These are phyloP conservation scores for Pseudogymnoascus sp. DNA, from an alignment of 2,329 filamentous ascomycete genomes.

Conservation along the genomic window DNA sequence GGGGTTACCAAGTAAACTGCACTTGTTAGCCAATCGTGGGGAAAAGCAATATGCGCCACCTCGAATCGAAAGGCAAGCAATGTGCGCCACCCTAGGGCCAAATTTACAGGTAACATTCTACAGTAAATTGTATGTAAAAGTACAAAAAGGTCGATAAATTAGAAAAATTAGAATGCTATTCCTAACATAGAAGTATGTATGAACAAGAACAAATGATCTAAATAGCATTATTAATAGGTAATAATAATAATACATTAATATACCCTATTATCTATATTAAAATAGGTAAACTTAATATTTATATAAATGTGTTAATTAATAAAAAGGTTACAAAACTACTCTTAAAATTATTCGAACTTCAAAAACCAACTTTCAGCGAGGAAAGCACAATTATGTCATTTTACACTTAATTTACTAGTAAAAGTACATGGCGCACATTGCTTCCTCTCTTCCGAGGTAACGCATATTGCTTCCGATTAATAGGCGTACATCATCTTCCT, in stretches of 20 bases:
- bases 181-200: not conserved
- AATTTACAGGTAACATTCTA: no score
- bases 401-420: not conserved
- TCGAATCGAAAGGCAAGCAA: no score
- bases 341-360: not conserved
- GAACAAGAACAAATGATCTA: not conserved
- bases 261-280: not conserved
- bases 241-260: not conserved
- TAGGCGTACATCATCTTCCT: no score
- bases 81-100: no score
- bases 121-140: no score
- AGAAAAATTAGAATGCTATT: slow-evolving; percentile 12
- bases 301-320: not conserved
- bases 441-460: not conserved
- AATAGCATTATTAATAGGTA: not conserved
- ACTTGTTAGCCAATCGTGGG: no score
- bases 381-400: not conserved
- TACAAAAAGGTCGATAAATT: slow-evolving; percentile 13
- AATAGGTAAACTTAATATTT: not conserved
- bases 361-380: not conserved
- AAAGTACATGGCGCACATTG: not conserved
- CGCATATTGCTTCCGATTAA: no score
- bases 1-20: no score
- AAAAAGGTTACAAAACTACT: not conserved
- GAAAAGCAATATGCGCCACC: no score